These are phyloP conservation scores for Penicillium vulpinum DNA, from an alignment of 2,329 filamentous ascomycete species.

Conservation along the genomic window DNA sequence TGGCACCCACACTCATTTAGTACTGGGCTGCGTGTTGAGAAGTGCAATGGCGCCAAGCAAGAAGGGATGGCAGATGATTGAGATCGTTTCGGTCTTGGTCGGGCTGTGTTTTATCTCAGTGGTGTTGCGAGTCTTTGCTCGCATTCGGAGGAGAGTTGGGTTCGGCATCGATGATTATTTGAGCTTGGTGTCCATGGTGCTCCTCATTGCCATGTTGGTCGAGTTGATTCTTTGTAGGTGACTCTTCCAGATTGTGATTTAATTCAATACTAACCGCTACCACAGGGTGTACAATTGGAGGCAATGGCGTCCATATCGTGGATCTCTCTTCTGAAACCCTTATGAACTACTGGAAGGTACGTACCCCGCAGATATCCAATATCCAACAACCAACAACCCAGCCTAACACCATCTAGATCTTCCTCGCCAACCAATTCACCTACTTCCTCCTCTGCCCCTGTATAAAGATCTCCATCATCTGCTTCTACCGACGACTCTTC, in stretches of 20 bases:
- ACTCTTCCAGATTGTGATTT: too few relatives aligned
- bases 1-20: neutral
- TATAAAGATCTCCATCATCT: constrained; percentile 38
- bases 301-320: constrained; percentile 29
- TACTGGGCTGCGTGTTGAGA: neutral
- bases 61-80: constrained; percentile 32
- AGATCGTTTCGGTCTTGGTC: constrained; percentile 34
- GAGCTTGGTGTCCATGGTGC: constrained; percentile 26
- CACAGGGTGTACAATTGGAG: constrained; percentile 36
- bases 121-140: constrained; percentile 28
- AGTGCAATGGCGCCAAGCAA: constrained; percentile 27
- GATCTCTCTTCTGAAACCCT: constrained; percentile 24
- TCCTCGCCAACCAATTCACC: constrained; percentile 37
- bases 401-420: constrained; percentile 26
- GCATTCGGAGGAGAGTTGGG: constrained; percentile 29
- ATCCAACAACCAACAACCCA: neutral
- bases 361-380: neutral
- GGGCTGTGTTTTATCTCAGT: constrained; percentile 28
- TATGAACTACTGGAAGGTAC: constrained; percentile 34
- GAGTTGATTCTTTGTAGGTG: constrained; percentile 33
- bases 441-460: constrained; percentile 35
- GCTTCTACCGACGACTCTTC: constrained; percentile 39
- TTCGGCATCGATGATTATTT: constrained; percentile 37
- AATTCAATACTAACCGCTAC: constrained; percentile 11
- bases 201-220: constrained; percentile 33